Base-by-base conservation (phyloP, 2,329 filamentous ascomycete species). In the Cladorrhinum sp. region DNA sequence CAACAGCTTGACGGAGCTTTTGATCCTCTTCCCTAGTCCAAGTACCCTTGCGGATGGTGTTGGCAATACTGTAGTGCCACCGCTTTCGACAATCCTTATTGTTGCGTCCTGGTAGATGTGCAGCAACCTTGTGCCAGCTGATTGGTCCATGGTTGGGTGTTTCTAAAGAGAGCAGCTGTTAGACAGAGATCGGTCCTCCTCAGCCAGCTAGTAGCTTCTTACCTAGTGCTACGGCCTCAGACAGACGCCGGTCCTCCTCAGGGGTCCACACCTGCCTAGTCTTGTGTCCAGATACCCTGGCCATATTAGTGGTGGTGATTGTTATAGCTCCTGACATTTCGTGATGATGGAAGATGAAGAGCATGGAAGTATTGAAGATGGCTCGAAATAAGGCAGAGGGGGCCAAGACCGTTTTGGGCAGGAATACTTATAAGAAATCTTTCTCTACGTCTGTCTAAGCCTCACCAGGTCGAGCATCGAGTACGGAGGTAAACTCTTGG, bases 61-160 rank as follows among this genome's bases (percentile, higher is more conserved):
- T 65, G 20, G 65, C 65, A 13, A 70, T 59, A 55, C 64, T 68
- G 59, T 69, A 69, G 53, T 67, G 66, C 68, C 68, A 70, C 6
- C 68, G 61, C 51, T 68, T 66, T 4, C 68, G 65, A 41, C 68
- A 70, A 60, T 69, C 66, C 50, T 70, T 70, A 61, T 70, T 70
- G 32, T 67, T 69, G 12, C 68, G 61, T 4, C 66, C 64, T 0
- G 67, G 66, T 23, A 70, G 62, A 12, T 67, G 60, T 12, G 60
- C 50, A 2, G 67, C 65, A 24, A 68, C 64, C 29, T 61, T 64
- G 61, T 66, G 65, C 67, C 67, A 68, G 57, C 64, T 68, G 54
- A 68, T 58, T 18, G 64, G 29, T 18, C 65, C 67, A 2, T 62
- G 41, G n/a, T 38, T 50, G 3, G 62, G 64, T 1, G 62, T 65